Evolutionary conservation across 1,284 basidiomycete genomes (phyloP).

Genomic region (Sanghuangporus weigelae): DNA sequence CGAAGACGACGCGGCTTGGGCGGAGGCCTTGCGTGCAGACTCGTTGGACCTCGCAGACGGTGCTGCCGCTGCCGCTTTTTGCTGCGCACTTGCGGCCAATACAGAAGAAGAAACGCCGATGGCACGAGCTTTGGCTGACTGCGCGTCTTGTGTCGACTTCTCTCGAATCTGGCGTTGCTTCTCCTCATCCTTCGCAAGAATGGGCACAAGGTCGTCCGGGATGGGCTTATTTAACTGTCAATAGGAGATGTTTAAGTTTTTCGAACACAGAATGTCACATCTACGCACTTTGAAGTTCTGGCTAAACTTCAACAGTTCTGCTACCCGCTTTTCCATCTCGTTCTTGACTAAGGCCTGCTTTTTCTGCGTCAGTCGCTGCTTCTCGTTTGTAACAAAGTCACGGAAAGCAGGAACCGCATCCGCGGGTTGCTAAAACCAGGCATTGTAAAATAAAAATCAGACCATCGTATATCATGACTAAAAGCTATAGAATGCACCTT

Average conservation of each 20-base stretch:
- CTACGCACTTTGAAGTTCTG: slow-evolving; percentile 81
- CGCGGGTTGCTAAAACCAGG: slow-evolving; percentile 45
- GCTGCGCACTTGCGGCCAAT: slow-evolving; percentile 32
- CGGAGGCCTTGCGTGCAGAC: slow-evolving; percentile 11
- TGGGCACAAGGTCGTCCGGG: slow-evolving; percentile 89
- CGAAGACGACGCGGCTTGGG: slow-evolving; percentile 6
- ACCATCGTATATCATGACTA: too few species aligned
- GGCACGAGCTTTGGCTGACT: slow-evolving; percentile 55
- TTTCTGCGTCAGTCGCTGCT: slow-evolving; percentile 84
- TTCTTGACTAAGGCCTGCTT: slow-evolving; percentile 86
- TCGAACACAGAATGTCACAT: slow-evolving; percentile 1
- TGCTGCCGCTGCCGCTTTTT: slow-evolving; percentile 25
- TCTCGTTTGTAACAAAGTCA: slow-evolving; percentile 86
- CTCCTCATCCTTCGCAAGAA: slow-evolving; percentile 85
- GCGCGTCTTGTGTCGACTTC: slow-evolving; percentile 66
- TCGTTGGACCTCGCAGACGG: slow-evolving; percentile 15
- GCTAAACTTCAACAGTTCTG: slow-evolving; percentile 90
- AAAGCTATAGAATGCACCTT: slow-evolving; percentile 30
- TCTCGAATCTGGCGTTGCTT: slow-evolving; percentile 82
- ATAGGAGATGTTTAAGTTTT: background rate
- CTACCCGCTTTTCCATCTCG: slow-evolving; percentile 90
- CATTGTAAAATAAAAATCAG: background rate
- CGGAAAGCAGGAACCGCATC: slow-evolving; percentile 78
- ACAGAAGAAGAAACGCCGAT: slow-evolving; percentile 45
- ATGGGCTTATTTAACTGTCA: slow-evolving; percentile 82